Evolutionary conservation across 1,284 basidiomycete genomes (phyloP), one percentile per base, ranked within the genome.

Genomic region (Vanrija pseudolonga): DNA sequence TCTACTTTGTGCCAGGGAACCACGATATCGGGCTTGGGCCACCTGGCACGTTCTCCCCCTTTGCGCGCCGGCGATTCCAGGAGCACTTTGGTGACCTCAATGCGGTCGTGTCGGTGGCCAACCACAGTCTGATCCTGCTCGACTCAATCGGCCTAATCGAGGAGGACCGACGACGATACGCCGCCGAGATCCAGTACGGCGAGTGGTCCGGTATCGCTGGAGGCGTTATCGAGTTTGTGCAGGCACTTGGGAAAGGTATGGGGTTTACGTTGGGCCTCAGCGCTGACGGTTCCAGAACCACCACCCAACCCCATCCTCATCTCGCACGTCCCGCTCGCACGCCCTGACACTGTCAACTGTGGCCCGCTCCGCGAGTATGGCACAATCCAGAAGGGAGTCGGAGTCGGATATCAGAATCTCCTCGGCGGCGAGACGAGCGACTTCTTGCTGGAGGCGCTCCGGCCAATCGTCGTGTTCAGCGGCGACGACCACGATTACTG

Each of bases 401-500:
- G 90, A 2, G 79, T 82, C 45, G 89, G 90, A 15, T 95, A 91
- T 71, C 81, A 93, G 73, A 92, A 87, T 59, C 83, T 85, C 47
- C 77, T 93, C 18, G 85, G 85, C 18, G 84, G 86, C 57, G 83
- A 85, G 50, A 87, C 87, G 6, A 84, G 85, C 3, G 68, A 79
- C 17, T 91, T 88, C 69, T 69, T 94, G 28, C 76, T 94, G 18
- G 78, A 85, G 24, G 80, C 76, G 23, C 69, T 91, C 17, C 79
- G 81, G 28, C 90, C 91, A 14, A 72, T 77, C 14, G 65, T 85
- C 1, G 79, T 93, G 5, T 51, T 43, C 65, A 90, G 89, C 62
- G 91, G 87, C 11, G 90, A 94, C 70, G 88, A 94, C 73, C 88
- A 89, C 61, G 90, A 94, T 68, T 90, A 90, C 60, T 94, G 90